Percentiles rank a stretch among this genome's conserved stretches.
phyloP scores from a whole-genome alignment of 2,329 filamentous ascomycete genomes.

The Microsporum ferrugineum region DNA sequence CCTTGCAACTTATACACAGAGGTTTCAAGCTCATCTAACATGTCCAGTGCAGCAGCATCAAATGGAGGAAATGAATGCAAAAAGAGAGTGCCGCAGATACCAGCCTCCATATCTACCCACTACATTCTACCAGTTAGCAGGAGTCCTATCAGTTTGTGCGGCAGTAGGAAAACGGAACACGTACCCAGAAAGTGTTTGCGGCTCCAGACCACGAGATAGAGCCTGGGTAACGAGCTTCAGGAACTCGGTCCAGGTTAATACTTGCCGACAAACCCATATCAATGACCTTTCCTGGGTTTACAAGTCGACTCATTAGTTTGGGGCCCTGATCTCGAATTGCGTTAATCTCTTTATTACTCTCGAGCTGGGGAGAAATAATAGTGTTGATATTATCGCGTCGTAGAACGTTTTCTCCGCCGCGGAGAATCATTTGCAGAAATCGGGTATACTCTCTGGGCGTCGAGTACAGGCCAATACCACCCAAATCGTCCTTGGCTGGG shows the following conservation, averaged over 20 bases:
- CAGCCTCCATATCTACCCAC: constrained; percentile 7
- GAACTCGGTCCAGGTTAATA: constrained; percentile 6
- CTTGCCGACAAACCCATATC: constrained; percentile 5
- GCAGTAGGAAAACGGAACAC: background rate
- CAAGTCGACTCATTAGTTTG: background rate
- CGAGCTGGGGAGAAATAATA: constrained; percentile 3
- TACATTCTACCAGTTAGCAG: background rate
- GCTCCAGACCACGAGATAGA: constrained; percentile 4
- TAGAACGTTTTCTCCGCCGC: constrained; percentile 1
- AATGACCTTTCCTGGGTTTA: constrained; percentile 1
- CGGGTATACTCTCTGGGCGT: constrained; percentile 16
- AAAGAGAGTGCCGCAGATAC: constrained; percentile 6
- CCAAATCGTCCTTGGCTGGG: constrained; percentile 12
- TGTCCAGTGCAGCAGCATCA: background rate
- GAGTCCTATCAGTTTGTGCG: background rate
- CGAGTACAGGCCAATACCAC: constrained; percentile 17
- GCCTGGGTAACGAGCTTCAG: background rate
- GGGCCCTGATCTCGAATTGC: background rate
- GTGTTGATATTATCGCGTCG: constrained; percentile 3
- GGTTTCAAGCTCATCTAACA: constrained; percentile 7
- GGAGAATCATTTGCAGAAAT: constrained; percentile 14
- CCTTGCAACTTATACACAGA: background rate
- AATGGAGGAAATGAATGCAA: constrained; percentile 7
- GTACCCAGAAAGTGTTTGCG: constrained; percentile 10
- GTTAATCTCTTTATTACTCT: background rate